Conservation (phyloP, 129 eudicot species). For the Escallonia rubra region DNA sequence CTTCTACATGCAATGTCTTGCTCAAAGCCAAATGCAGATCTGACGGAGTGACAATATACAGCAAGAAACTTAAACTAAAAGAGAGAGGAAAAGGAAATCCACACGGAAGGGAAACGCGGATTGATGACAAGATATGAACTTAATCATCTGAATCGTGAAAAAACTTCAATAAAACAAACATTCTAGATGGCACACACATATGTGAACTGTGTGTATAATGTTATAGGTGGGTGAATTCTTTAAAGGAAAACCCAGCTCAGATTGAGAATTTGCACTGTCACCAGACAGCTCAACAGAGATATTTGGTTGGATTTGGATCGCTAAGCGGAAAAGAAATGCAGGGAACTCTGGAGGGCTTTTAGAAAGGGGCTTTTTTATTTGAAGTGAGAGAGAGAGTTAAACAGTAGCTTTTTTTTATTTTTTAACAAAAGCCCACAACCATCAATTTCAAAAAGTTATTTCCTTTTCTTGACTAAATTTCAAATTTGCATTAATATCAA, state of each 20-base stretch:
- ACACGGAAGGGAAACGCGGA: slow-evolving; percentile 38
- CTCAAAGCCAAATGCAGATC: slow-evolving; percentile 31
- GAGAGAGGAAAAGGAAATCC: slow-evolving; percentile 19
- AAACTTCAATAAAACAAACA: slow-evolving; percentile 15
- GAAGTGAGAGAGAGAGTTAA: neutral
- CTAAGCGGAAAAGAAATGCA: neutral
- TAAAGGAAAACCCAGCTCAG: slow-evolving; percentile 4
- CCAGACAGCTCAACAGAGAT: slow-evolving; percentile 8
- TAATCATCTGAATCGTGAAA: slow-evolving; percentile 15
- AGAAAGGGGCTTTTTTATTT: neutral
- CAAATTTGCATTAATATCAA: too few species aligned
- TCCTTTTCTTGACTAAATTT: too few species aligned
- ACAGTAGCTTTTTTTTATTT: neutral
- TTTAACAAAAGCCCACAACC: too few species aligned
- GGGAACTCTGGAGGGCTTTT: neutral
- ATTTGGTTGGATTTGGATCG: neutral
- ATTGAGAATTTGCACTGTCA: neutral
- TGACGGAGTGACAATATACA: slow-evolving; percentile 29
- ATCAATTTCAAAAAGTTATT: too few species aligned
- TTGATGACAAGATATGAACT: slow-evolving; percentile 32
- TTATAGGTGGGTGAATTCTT: neutral
- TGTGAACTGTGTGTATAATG: slow-evolving; percentile 2
- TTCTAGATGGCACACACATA: slow-evolving; percentile 6
- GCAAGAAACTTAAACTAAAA: slow-evolving; percentile 17
- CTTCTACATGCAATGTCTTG: neutral